Base-by-base conservation (phyloP, 352 stramenopile species). In the Globisporangium yorkense region DNA sequence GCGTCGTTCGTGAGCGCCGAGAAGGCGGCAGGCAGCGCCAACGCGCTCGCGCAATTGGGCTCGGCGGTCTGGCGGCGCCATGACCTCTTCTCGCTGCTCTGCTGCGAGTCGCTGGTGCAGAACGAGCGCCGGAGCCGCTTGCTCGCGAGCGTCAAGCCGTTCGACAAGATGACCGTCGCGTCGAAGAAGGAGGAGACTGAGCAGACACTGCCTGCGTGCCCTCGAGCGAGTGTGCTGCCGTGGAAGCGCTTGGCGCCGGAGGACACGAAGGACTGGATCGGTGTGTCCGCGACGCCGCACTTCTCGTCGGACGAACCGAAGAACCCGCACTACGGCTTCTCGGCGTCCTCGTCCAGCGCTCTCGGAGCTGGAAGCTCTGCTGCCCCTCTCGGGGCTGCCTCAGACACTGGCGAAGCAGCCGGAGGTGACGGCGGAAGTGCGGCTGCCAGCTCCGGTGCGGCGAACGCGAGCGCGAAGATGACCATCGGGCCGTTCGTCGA, bases 401-500 rank as follows among this genome's bases (percentile, higher is more conserved):
- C 21, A 47, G n/a, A n/a, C 4, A 37, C 33, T 31, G 41, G 31
- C 13, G 35, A n/a, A 2, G 35, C 40, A 8, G 15, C 8, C 24
- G 49, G 21, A 24, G 40, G 57, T 2, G 59, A 64, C 15, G 9
- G 16, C 7, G 20, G 18, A 39, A 20, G 51, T 24, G 39, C 31
- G 31, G 33, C 43, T 21, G 53, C 57, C n/a, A 59, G 13, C 29
- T 57, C 39, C 16, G 39, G 37, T 37, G 45, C 7, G 20, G 35
- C 39, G 13, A 49, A 15, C 20, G 43, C 47, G 40, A 51, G 49
- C 2, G 62, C 59, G 41, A 88, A 85, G 64, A 77, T 80, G 65
- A 87, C 73, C 3, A 90, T 94, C 59, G 84, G 84, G 20, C 84
- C 84, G 39, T 94, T 92, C 53, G 66, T 92, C 21, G 84, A 92